Evolutionary conservation across 306 rosid species (phyloP).

Genomic region (Coriaria nepalensis): DNA sequence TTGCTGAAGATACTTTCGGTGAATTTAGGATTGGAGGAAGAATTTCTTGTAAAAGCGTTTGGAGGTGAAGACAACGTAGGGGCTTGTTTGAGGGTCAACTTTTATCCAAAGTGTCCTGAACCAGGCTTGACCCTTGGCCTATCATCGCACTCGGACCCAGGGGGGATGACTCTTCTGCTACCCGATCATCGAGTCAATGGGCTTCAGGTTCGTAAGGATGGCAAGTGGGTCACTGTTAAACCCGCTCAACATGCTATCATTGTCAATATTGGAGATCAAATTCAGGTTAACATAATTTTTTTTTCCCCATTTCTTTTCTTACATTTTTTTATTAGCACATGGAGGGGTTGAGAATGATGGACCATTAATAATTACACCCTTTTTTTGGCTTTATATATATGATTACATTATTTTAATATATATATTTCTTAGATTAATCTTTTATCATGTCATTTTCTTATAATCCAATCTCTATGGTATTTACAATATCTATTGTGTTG

Average conservation of each 20-base stretch:
- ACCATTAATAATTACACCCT: no score
- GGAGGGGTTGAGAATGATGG: no score
- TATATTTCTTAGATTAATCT: no score
- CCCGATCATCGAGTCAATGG: slow-evolving; percentile 53
- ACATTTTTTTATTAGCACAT: background rate
- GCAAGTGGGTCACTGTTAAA: slow-evolving; percentile 67
- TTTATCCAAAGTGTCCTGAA: slow-evolving; percentile 62
- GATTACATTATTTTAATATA: no score
- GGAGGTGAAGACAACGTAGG: slow-evolving; percentile 60
- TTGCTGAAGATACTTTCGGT: slow-evolving; percentile 44
- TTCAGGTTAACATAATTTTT: slow-evolving; percentile 37
- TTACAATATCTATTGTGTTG: no score
- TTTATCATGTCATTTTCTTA: no score
- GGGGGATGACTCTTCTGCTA: slow-evolving; percentile 62
- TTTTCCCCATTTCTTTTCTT: background rate
- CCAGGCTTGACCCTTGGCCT: slow-evolving; percentile 72
- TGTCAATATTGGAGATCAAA: slow-evolving; percentile 87
- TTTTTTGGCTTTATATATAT: no score
- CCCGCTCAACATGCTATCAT: slow-evolving; percentile 66
- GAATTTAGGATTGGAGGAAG: slow-evolving; percentile 51
- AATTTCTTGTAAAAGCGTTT: slow-evolving; percentile 36
- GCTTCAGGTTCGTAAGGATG: slow-evolving; percentile 56
- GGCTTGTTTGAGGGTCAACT: slow-evolving; percentile 78
- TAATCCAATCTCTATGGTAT: no score
- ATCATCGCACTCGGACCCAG: slow-evolving; percentile 87